Evolutionary conservation across 164 flowering plant species (phyloP).

Genomic region (Tetrastigma voinierianum): DNA sequence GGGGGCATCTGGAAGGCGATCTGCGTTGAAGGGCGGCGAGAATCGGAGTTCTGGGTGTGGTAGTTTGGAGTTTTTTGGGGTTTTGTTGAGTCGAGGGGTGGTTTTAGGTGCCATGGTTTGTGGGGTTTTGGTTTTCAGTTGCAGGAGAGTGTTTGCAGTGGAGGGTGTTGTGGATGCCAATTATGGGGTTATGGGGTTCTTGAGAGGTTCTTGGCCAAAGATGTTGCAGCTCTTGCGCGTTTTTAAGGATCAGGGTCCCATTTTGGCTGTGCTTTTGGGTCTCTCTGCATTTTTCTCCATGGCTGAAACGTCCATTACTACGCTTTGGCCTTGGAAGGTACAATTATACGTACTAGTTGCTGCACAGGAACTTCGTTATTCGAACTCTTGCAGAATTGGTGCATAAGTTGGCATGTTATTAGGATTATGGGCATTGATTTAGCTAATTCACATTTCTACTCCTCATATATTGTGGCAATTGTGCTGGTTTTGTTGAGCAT

Average conservation of each 20-base stretch:
- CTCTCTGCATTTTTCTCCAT: slow-evolving; percentile 95
- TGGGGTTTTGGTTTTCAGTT: slow-evolving; percentile 53
- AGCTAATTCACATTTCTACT: too few relatives aligned
- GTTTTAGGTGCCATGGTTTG: slow-evolving; percentile 57
- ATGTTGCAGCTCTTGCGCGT: slow-evolving; percentile 58
- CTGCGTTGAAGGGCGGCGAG: slow-evolving; percentile 3
- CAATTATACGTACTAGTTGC: too few relatives aligned
- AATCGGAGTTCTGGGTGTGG: neutral
- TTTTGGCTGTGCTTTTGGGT: slow-evolving; percentile 73
- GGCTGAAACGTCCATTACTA: slow-evolving; percentile 99
- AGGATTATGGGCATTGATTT: too few relatives aligned
- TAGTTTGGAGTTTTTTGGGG: slow-evolving; percentile 24
- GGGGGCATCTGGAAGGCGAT: slow-evolving; percentile 4
- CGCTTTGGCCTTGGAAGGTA: slow-evolving; percentile 99
- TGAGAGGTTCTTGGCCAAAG: slow-evolving; percentile 75
- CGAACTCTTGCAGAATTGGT: too few relatives aligned
- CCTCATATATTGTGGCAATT: too few relatives aligned
- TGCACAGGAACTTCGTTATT: too few relatives aligned
- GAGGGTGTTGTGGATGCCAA: slow-evolving; percentile 61
- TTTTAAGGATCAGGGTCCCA: slow-evolving; percentile 80
- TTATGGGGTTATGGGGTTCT: slow-evolving; percentile 41
- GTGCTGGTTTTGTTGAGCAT: too few relatives aligned
- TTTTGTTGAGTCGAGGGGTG: slow-evolving; percentile 38
- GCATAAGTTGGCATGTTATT: too few relatives aligned
- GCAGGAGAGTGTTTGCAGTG: slow-evolving; percentile 56